Base-by-base conservation (phyloP, 768 basidiomycete genomes). In the Udeniomyces megalosporus region DNA sequence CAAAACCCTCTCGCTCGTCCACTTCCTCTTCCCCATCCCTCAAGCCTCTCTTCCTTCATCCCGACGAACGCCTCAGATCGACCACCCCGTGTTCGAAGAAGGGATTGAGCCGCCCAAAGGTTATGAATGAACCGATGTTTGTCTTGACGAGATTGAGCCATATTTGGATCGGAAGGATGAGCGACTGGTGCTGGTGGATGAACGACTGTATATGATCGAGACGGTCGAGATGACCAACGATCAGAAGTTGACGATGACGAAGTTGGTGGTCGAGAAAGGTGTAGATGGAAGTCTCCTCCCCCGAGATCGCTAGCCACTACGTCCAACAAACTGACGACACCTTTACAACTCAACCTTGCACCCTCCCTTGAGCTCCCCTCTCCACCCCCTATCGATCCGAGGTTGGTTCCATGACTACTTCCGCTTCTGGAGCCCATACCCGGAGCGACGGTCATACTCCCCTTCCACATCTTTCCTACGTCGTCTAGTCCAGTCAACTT, bases 51-150 rank as follows among this genome's bases (percentile, higher is more conserved):
- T 2, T 92, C 84, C 70, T 88, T 85, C 65, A 79, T 77, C 61
- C 88, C 86, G 20, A 84, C 80, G 4, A 85, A 78, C 65, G 67
- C 67, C 29, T 66, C 31, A 28, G 46, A 61, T 58, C 46, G 65
- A 62, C 35, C 85, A 8, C 78, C 73, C 56, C 81, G 80, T 1
- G 87, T 80, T 61, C 91, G 78, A 67, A 85, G 85, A 51, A 78
- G 81, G 8, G 88, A 88, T 71, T 96, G 91, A 26, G 83, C 83
- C 47, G 79, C 79, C 91, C 91, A 96, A 12, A 96, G 74, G 70
- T 89, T 90, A 67, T 89, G 83, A 34, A 96, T 74, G 70, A 96
- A 96, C 10, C 85, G 80, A 45, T 78, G 78, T 73, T 92, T 93
- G 71, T 86, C 85, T 7, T 42, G 38, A 42, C 38, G 38, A 17